Conservation (phyloP, 176 grass and related monocot species). For the Hsuehochloa calcarea region DNA sequence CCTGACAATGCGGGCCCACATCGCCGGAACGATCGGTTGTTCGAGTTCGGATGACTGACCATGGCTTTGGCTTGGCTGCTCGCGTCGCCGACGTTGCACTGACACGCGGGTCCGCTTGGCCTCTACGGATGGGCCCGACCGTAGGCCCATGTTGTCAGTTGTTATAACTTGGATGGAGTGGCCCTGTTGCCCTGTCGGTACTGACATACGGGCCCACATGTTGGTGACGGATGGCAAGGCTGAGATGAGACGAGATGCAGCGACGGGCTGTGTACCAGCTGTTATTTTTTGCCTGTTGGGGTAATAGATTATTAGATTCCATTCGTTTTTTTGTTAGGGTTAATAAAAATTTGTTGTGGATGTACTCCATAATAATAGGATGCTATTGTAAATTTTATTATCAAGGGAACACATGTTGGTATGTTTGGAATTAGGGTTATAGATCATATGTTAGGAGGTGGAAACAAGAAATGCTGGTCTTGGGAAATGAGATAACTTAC, state of each 20-base stretch:
- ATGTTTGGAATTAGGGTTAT: background rate
- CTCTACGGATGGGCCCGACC: background rate
- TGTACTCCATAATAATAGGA: background rate
- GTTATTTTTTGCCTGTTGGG: constrained; percentile 17
- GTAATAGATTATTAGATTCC: constrained; percentile 22
- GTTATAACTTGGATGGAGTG: constrained; percentile 2
- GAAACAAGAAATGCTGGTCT: background rate
- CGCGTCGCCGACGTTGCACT: constrained; percentile 23
- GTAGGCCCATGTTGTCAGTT: constrained; percentile 1
- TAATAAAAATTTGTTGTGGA: background rate
- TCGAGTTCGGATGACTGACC: constrained; percentile 21
- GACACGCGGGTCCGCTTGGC: constrained; percentile 12
- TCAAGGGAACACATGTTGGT: background rate
- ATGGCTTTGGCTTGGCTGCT: background rate
- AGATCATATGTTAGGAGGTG: background rate
- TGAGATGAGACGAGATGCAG: constrained; percentile 5
- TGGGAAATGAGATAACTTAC: background rate
- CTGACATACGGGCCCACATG: constrained; percentile 26
- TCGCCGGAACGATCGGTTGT: constrained; percentile 7
- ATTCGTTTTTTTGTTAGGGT: constrained; percentile 33
- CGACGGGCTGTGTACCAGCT: constrained; percentile 49
- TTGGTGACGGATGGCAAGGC: constrained; percentile 24
- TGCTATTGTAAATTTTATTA: background rate
- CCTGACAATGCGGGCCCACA: constrained; percentile 40
- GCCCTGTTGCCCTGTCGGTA: constrained; percentile 13